Percentiles rank a stretch among this genome's conserved stretches.
phyloP scores from a whole-genome alignment of 2,329 filamentous ascomycete species.

The Aspergillus melleus region DNA sequence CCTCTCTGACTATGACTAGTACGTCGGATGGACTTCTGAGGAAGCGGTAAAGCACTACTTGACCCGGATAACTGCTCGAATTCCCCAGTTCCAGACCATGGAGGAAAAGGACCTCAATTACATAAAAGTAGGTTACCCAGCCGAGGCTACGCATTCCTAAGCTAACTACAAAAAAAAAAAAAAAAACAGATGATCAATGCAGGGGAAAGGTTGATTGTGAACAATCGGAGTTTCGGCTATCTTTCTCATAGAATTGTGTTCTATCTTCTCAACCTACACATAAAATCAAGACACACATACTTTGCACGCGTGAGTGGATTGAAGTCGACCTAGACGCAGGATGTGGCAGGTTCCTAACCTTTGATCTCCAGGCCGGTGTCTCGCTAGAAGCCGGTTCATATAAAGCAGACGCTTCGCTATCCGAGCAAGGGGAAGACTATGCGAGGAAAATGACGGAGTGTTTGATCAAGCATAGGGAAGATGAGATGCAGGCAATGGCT shows the following conservation, averaged over 20 bases:
- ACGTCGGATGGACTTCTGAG: conserved; percentile 85
- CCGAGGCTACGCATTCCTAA: background rate
- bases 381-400: conserved; percentile 88
- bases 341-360: conserved; percentile 14
- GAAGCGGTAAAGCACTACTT: conserved; percentile 93
- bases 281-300: conserved; percentile 91
- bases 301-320: conserved; percentile 66
- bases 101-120: conserved; percentile 91
- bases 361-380: conserved; percentile 62
- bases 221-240: conserved; percentile 96
- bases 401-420: conserved; percentile 85
- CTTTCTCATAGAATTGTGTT: conserved; percentile 97
- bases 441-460: conserved; percentile 82
- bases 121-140: conserved; percentile 65
- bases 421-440: conserved; percentile 76
- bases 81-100: conserved; percentile 97
- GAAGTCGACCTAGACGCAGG: background rate
- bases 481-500: conserved; percentile 70
- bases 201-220: conserved; percentile 87
- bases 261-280: conserved; percentile 95
- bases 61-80: conserved; percentile 83
- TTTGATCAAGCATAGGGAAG: conserved; percentile 77
- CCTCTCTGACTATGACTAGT: conserved; percentile 51
- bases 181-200: conserved; percentile 82
- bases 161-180: conserved; percentile 28